Evolutionary conservation across 345 rosid species (phyloP).

Genomic region (Eutrema japonicum): DNA sequence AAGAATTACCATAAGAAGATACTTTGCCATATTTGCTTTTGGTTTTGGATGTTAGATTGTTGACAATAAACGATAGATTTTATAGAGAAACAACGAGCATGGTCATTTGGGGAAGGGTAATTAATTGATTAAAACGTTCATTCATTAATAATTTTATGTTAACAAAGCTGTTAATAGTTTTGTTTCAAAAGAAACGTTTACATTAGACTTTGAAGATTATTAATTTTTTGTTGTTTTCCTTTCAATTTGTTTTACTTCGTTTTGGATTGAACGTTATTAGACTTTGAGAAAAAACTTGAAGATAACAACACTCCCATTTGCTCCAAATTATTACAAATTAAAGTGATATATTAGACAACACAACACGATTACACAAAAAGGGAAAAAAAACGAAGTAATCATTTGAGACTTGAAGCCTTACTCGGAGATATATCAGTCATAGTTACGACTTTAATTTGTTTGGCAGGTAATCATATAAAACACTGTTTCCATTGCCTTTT

Average conservation of each 20-base stretch:
- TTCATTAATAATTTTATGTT: conserved; percentile 13
- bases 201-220: neutral
- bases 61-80: neutral
- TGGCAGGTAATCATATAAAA: too few relatives aligned
- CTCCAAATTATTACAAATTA: neutral
- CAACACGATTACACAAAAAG: too few relatives aligned
- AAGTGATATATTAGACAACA: too few relatives aligned
- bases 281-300: neutral
- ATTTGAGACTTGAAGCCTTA: too few relatives aligned
- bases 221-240: neutral
- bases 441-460: too few relatives aligned
- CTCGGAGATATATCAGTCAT: too few relatives aligned
- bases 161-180: neutral
- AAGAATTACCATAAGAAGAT: neutral
- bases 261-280: neutral
- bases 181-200: neutral
- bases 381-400: too few relatives aligned
- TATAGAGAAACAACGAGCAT: neutral
- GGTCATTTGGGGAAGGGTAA: neutral
- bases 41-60: neutral
- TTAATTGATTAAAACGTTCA: conserved; percentile 11
- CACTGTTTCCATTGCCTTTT: too few relatives aligned
- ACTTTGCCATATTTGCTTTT: conserved; percentile 35
- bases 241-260: neutral
- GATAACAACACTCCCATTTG: neutral